Evolutionary conservation across 1,139 yeast species (phyloP), one percentile per base, ranked within the genome.

Genomic region (Spathaspora sp.): DNA sequence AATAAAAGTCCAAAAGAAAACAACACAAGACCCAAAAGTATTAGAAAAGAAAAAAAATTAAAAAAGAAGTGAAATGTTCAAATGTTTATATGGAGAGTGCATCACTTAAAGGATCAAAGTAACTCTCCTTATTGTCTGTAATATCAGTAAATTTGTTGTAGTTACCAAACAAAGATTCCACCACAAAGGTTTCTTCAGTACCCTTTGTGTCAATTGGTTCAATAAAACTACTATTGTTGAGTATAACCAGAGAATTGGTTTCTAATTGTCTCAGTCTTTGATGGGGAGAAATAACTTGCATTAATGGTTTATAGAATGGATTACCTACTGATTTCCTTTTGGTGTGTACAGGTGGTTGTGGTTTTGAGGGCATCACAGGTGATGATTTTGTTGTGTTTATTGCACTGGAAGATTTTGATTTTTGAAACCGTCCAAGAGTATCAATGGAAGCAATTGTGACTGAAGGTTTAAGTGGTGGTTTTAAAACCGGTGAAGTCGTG

Each of bases 381-480:
- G 52, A 52, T 24, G 54, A 49, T 13, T 54, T 52, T 39, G 31
- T 40, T 10, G 38, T 20, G n/a, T 20, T 37, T 38, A 36, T 41
- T 9, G 47, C 27, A 15, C 38, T 43, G 8, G 43, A 15, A 16
- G 51, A 43, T 36, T 47, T 39, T 17, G 50, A 34, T 23, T 42
- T 43, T 24, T 43, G 44, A 15, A 51, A 41, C 3, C 43, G 51
- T 13, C 37, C 27, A 17, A 54, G 43, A 2, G 50, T 49, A 20
- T 50, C 51, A 11, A 64, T 58, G 23, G 67, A 59, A 5, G 65
- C 60, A 17, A 63, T 61, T 15, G 64, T 60, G 13, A 64, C 65
- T 7, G 57, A 52, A 2, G 68, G 68, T 47, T 62, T 62, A 45
- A 60, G 47, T 7, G 59, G 56, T 7, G 54, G 54, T 33, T 49